Base-by-base conservation (phyloP, 345 rosid species). In the Abelmoschus esculentus region DNA sequence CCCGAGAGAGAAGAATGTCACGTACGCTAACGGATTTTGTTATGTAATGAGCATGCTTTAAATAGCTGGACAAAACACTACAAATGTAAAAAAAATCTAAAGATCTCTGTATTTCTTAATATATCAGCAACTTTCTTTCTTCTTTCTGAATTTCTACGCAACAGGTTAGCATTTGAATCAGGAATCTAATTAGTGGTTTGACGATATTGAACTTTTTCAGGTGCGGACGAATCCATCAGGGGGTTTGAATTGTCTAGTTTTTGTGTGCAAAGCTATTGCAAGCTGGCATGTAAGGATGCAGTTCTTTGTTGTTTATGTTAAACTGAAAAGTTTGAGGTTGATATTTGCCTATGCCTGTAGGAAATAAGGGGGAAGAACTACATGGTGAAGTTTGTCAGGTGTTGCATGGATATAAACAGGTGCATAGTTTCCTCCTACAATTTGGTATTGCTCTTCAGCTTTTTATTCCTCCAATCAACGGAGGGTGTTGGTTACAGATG, bases 211-310 rank as follows among this genome's bases (percentile, higher is more conserved):
- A 22, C 26, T 22, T 22, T 22, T 22, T 22, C 85, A 96, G 99
- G 91, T 92, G 57, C 87, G 86, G 80, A 83, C 81, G 70, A 96
- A 96, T 86, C 99, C 99, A 58, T 80, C 92, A 3, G 98, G 97
- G 52, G 99, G 88, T 80, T 82, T 90, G 73, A 89, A 81, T 82
- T 90, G 98, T 61, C 92, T 96, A 72, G 90, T 83, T 74, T 87
- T 77, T 72, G 77, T 96, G 86, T 87, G 97, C 84, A 80, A 83
- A 83, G 96, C 99, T 65, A 86, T 96, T 70, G 98, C 97, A 34
- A 96, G 99, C 81, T 96, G 99, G 98, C 85, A 90, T 64, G 99
- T 96, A 90, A 83, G 96, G 42, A 69, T 47, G 56, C 40, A 4
- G 13, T 47, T 66, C 26, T 26, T 56, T 14, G 15, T 40, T 70